Evolutionary conservation across 768 basidiomycete species (phyloP).

Genomic region (Psilocybe cyanescens): DNA sequence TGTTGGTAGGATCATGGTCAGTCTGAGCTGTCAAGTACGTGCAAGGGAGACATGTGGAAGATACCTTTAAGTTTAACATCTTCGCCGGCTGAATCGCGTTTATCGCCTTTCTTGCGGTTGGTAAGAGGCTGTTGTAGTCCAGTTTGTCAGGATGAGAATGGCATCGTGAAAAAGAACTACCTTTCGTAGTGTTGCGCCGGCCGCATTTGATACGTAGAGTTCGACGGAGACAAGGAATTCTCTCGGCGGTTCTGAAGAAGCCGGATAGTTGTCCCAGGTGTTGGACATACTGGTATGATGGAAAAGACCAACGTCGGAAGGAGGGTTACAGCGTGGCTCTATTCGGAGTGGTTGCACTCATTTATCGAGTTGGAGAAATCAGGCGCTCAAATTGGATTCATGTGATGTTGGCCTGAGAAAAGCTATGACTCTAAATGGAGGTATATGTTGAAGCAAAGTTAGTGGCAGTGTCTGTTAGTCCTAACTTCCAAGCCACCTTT

Average conservation of each 20-base stretch:
- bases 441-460: background rate
- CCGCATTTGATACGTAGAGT: conserved; percentile 60
- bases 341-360: conserved; percentile 17
- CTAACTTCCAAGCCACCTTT: no score
- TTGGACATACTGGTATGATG: conserved; percentile 32
- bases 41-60: background rate
- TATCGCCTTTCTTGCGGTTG: conserved; percentile 60
- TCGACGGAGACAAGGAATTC: conserved; percentile 70
- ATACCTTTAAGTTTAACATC: conserved; percentile 68
- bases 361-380: conserved; percentile 23
- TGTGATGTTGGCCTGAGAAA: conserved; percentile 1
- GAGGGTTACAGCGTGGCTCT: conserved; percentile 13
- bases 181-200: conserved; percentile 58
- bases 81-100: conserved; percentile 49
- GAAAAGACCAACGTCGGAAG: conserved; percentile 12
- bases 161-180: conserved; percentile 34
- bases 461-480: conserved; percentile 9
- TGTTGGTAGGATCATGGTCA: conserved; percentile 28
- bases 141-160: conserved; percentile 6
- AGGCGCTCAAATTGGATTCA: conserved; percentile 20
- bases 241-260: conserved; percentile 25
- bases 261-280: conserved; percentile 31
- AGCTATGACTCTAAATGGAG: conserved; percentile 1
- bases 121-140: conserved; percentile 39
- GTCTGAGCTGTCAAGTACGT: background rate